These are phyloP conservation scores for Chalciporus piperatoides DNA, from an alignment of 1,284 basidiomycete genomes.

Conservation along the genomic window DNA sequence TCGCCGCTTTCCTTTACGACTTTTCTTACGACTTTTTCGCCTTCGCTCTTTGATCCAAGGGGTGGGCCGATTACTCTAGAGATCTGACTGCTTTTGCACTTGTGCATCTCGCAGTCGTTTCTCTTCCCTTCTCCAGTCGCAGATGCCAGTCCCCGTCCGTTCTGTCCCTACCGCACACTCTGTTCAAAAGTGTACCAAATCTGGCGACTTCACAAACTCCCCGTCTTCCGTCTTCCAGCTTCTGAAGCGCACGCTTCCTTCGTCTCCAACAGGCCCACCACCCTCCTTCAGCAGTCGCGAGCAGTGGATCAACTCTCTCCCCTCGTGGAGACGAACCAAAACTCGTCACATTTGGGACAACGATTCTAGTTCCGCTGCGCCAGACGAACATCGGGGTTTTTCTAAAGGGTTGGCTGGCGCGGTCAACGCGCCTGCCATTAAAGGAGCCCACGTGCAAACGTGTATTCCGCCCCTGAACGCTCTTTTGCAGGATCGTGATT, in stretches of 20 bases:
- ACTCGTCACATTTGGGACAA: conserved; percentile 63
- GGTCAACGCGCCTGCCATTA: conserved; percentile 71
- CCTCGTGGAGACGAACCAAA: conserved; percentile 65
- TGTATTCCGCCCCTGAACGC: conserved; percentile 70
- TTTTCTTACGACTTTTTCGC: conserved; percentile 37
- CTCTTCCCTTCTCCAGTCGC: conserved; percentile 40
- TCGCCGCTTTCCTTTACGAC: conserved; percentile 60
- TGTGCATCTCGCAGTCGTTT: conserved; percentile 40
- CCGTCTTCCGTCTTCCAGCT: conserved; percentile 46
- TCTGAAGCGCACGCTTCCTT: conserved; percentile 54
- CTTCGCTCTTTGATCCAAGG: conserved; percentile 31
- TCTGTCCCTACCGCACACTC: conserved; percentile 54
- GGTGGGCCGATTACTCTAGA: conserved; percentile 34
- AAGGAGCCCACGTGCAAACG: conserved; percentile 77
- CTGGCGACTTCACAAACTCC: conserved; percentile 39
- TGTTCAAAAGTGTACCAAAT: conserved; percentile 52
- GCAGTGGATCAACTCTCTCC: conserved; percentile 67
- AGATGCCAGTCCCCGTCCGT: conserved; percentile 83
- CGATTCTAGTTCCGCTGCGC: conserved; percentile 29
- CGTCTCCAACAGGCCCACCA: conserved; percentile 55
- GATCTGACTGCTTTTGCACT: conserved; percentile 38
- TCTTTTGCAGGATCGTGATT: conserved; percentile 24
- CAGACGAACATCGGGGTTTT: conserved; percentile 51
- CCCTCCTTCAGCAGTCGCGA: conserved; percentile 62
- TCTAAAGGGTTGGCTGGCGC: conserved; percentile 65